Base-by-base conservation (phyloP, 1,284 basidiomycete genomes). In the Porphyrellus sp. region DNA sequence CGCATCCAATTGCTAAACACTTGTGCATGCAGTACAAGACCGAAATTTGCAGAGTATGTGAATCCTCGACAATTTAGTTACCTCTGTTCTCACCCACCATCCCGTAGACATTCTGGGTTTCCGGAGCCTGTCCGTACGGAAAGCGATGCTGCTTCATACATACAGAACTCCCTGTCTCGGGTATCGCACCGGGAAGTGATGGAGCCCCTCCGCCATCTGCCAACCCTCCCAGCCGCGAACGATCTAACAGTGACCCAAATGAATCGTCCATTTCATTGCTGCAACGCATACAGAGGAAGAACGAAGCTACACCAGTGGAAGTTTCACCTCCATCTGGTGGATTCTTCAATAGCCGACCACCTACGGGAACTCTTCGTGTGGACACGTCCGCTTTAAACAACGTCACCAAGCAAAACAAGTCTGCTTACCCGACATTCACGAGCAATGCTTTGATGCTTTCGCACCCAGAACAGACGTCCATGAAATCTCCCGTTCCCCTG, bases 141-240 rank as follows among this genome's bases (percentile, higher is more conserved):
- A 91, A 91, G 70, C 77, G 91, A 55, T 92, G 89, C 69, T 93
- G 90, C 74, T 93, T 93, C 77, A 92, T 93, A 60, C 90, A 93
- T 63, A 92, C 89, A 4, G 89, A 91, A 62, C 75, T 90, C 39
- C 87, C 89, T 33, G 75, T 80, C 49, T 74, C 78, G 24, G 83
- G 81, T 39, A 72, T 72, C n/a, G 72, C 78, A 51, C 75, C 76
- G 39, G 75, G 77, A 27, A 73, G 77, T 20, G 79, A 81, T 34
- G 76, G 73, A 40, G 68, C 65, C 25, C 71, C 78, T 31, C 76
- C 76, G 12, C 73, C 83, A 21, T 77, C 81, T 25, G 70, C 75
- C 55, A 72, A 73, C 48, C 63, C 72, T 39, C 77, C 80, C 61
- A 80, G 75, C n/a, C 85, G 86, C 49, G 79, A 79, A 37, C 85